A percentile compares a stretch with the other conserved stretches of the same genome.
Conservation (phyloP, 179 eudicot species). For the Camellia oleifera region DNA sequence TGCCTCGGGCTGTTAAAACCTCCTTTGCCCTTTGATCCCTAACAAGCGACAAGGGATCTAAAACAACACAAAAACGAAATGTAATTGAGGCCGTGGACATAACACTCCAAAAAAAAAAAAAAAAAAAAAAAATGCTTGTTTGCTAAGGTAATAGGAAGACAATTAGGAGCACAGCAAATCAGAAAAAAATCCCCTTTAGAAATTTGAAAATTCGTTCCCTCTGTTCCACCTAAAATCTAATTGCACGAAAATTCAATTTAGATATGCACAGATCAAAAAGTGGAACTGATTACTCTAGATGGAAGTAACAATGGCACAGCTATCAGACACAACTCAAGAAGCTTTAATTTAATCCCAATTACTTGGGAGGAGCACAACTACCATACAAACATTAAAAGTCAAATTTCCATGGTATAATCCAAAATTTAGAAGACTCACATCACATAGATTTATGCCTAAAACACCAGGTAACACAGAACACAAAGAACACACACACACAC, state of each 20-base stretch:
- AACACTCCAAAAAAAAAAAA: background rate
- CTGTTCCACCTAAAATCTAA: slow-evolving; percentile 3
- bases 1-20: slow-evolving; percentile 62
- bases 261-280: background rate
- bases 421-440: background rate
- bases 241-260: background rate
- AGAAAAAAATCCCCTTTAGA: background rate
- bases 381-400: background rate
- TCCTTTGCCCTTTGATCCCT: slow-evolving; percentile 95
- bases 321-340: background rate
- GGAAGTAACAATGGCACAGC: background rate
- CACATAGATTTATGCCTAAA: too few species aligned
- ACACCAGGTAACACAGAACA: too few species aligned
- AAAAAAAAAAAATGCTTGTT: too few species aligned
- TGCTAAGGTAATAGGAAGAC: background rate
- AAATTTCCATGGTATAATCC: background rate
- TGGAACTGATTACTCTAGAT: background rate
- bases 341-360: background rate
- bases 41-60: slow-evolving; percentile 93
- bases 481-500: too few species aligned
- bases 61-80: slow-evolving; percentile 13
- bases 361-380: background rate
- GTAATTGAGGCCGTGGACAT: slow-evolving; percentile 3
- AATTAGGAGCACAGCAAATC: background rate
- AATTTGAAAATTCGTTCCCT: background rate